A percentile compares a stretch with the other conserved stretches of the same genome.
phyloP scores from a whole-genome alignment of 192 early-diverging fungal species.

The Backusella circina region DNA sequence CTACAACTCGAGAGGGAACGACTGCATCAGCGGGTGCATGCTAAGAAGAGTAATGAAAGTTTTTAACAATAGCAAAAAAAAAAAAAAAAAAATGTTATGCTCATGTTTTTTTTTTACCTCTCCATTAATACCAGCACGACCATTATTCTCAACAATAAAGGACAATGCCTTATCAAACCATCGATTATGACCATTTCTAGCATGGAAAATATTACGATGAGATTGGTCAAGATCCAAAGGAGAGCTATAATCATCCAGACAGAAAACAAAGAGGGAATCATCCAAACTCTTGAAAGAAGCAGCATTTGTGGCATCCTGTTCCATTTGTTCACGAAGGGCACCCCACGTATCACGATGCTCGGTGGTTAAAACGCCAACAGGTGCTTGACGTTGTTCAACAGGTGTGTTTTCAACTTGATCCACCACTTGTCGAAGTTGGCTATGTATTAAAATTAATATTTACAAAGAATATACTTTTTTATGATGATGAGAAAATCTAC shows the following conservation, averaged over 20 bases:
- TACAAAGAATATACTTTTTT: too few species aligned
- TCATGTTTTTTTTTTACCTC: constrained; percentile 48
- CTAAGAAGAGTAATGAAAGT: too few species aligned
- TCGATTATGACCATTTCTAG: constrained; percentile 72
- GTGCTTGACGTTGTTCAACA: constrained; percentile 44
- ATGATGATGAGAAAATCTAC: too few species aligned
- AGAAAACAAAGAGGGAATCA: constrained; percentile 80
- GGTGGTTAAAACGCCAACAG: constrained; percentile 80
- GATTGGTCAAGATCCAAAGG: constrained; percentile 57
- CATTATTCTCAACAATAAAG: constrained; percentile 80
- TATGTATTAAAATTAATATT: background rate
- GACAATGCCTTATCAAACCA: constrained; percentile 98
- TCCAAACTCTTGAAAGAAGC: constrained; percentile 63
- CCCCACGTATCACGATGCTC: constrained; percentile 89
- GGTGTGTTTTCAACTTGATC: constrained; percentile 40
- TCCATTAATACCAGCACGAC: constrained; percentile 88
- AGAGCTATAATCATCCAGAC: constrained; percentile 77
- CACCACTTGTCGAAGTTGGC: constrained; percentile 43
- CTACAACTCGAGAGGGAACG: constrained; percentile 77
- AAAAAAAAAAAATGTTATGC: background rate
- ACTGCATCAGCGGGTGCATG: constrained; percentile 93
- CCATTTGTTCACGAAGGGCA: constrained; percentile 48
- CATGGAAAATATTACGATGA: constrained; percentile 78
- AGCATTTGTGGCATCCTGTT: constrained; percentile 43
- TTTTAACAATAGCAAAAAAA: too few species aligned